Conservation (phyloP, 352 stramenopile species). For the Phytophthora pistaciae region DNA sequence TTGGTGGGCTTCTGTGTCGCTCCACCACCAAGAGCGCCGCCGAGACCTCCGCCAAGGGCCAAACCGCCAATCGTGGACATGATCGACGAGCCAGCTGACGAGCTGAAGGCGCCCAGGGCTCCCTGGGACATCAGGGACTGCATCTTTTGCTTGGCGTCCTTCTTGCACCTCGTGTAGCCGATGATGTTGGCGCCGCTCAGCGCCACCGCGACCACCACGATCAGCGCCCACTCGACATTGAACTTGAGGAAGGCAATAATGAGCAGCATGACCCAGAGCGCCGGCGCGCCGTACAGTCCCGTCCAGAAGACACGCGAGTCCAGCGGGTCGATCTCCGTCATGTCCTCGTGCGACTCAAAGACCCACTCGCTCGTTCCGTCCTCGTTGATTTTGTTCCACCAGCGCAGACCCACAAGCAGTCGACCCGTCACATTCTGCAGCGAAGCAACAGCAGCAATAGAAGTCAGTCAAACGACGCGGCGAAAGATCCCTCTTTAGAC, state of each 20-base stretch:
- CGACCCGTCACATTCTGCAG: slow-evolving; percentile 87
- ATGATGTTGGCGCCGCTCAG: slow-evolving; percentile 97
- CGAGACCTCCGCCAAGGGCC: slow-evolving; percentile 53
- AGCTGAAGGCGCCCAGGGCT: slow-evolving; percentile 70
- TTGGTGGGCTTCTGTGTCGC: slow-evolving; percentile 29
- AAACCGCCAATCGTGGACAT: slow-evolving; percentile 82
- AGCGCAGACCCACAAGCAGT: slow-evolving; percentile 95
- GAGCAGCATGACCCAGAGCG: slow-evolving; percentile 92
- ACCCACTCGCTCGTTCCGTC: slow-evolving; percentile 97
- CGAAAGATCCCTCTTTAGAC: neutral
- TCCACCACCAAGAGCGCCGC: slow-evolving; percentile 12
- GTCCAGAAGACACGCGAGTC: slow-evolving; percentile 96
- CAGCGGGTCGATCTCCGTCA: slow-evolving; percentile 89
- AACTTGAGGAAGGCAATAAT: slow-evolving; percentile 95
- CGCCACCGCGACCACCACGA: slow-evolving; percentile 93
- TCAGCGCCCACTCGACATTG: slow-evolving; percentile 95
- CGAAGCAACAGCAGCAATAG: slow-evolving; percentile 2
- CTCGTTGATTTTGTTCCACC: slow-evolving; percentile 98
- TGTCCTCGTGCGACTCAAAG: slow-evolving; percentile 95
- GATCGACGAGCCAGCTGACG: slow-evolving; percentile 75
- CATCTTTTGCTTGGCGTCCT: slow-evolving; percentile 90
- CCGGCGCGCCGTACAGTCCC: slow-evolving; percentile 94
- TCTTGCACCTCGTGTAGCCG: slow-evolving; percentile 98
- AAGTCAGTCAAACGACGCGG: slow-evolving; percentile 38
- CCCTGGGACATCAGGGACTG: slow-evolving; percentile 83